phyloP scores from a whole-genome alignment of 139 green algal species.

The Asterochloris sp. region DNA sequence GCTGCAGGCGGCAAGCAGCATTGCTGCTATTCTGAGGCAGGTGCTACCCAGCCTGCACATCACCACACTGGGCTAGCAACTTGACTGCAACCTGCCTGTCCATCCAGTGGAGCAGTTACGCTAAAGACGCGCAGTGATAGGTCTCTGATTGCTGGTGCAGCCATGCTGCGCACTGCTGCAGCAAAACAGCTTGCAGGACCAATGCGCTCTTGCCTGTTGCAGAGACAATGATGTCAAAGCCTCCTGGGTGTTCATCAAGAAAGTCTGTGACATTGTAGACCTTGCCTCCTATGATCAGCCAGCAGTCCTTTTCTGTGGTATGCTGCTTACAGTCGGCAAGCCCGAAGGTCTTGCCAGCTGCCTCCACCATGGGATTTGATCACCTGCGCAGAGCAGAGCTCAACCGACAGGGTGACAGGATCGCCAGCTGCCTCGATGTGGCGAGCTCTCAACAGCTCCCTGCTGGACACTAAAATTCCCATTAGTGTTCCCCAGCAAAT shows the following conservation, averaged over 20 bases:
- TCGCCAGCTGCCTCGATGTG: too few relatives aligned
- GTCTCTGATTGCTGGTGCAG: too few relatives aligned
- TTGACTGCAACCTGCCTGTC: too few relatives aligned
- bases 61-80: too few relatives aligned
- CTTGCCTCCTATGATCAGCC: conserved; percentile 77
- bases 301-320: conserved; percentile 75
- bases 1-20: too few relatives aligned
- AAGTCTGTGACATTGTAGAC: conserved; percentile 88
- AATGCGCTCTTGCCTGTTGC: conserved; percentile 39
- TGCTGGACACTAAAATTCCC: too few relatives aligned
- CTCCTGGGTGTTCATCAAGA: conserved; percentile 83
- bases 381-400: too few relatives aligned
- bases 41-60: neutral
- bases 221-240: conserved; percentile 72
- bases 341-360: neutral
- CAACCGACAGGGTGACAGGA: too few relatives aligned
- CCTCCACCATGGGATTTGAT: neutral
- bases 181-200: too few relatives aligned
- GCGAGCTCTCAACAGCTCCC: too few relatives aligned
- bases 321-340: conserved; percentile 67
- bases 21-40: neutral
- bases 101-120: neutral
- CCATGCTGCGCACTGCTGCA: neutral
- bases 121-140: too few relatives aligned
- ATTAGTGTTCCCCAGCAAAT: too few relatives aligned